These are phyloP conservation scores for Limonomyces culmigenus DNA, from an alignment of 1,284 basidiomycete genomes.

Conservation along the genomic window DNA sequence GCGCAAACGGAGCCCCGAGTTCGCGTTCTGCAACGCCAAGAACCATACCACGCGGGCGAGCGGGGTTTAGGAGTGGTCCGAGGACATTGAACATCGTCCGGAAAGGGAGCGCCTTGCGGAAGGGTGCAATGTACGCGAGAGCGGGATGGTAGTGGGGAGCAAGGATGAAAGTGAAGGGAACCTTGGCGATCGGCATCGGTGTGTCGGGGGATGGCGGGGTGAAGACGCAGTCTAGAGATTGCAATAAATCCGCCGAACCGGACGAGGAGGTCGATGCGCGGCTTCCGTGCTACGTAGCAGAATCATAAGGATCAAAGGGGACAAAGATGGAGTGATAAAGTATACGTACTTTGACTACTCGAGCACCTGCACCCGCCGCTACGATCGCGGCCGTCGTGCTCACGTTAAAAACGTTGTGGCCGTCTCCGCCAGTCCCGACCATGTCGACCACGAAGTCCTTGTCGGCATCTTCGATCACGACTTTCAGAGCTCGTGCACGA, in stretches of 20 bases:
- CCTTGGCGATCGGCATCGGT: constrained; percentile 34
- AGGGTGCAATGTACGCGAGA: constrained; percentile 71
- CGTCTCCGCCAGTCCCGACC: constrained; percentile 86
- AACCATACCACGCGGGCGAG: constrained; percentile 72
- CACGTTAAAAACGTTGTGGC: constrained; percentile 95
- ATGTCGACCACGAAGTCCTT: constrained; percentile 60
- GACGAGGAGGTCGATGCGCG: constrained; percentile 89
- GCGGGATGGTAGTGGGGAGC: constrained; percentile 89
- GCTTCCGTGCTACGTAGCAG: constrained; percentile 62
- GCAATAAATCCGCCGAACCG: constrained; percentile 85
- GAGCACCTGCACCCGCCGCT: constrained; percentile 85
- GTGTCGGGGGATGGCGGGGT: constrained; percentile 44
- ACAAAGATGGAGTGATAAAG: neutral
- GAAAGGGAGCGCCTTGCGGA: constrained; percentile 80
- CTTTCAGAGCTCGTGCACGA: constrained; percentile 45
- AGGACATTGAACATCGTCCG: constrained; percentile 96
- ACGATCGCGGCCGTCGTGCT: constrained; percentile 92
- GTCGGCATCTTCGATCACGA: constrained; percentile 36
- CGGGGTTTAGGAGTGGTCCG: constrained; percentile 91
- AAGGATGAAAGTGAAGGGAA: constrained; percentile 87
- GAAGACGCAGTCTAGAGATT: constrained; percentile 73
- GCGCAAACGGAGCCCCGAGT: constrained; percentile 76
- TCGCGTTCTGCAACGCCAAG: constrained; percentile 79
- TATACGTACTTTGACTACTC: constrained; percentile 73
- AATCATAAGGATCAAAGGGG: constrained; percentile 1